Base-by-base conservation (phyloP, 345 rosid genomes). In the Eucalyptus marginata region DNA sequence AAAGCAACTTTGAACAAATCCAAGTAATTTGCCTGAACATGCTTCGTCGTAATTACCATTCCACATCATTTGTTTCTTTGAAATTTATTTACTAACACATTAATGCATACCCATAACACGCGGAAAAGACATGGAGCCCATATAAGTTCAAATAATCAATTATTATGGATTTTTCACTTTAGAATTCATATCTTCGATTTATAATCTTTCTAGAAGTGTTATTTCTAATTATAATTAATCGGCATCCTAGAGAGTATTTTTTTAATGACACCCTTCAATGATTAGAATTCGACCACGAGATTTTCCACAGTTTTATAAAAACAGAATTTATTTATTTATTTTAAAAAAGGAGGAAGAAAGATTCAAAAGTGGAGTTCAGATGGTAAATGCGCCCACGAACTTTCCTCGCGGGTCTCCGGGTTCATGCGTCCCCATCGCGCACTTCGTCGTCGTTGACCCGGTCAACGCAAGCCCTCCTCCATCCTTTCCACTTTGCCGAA, bases 11-110 rank as follows among this genome's bases (percentile, higher is more conserved):
- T 22, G 3, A 16, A 66, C 7, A 5, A 59, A 29, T 14, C 16
- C 31, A 29, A 62, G 8, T 13, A 52, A 7, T 12, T 62, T 31
- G 13, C 10, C 13, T 17, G 12, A 2, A 33, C 22, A 17, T 8
- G 43, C 0, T 2, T 5, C 10, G 0, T 9, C 2, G 1, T 68
- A 31, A 68, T 68, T 4, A 17, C 2, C 0, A 0, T 17, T 3
- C 0, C 7, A 1, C 7, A 5, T 1, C 0, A 2, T 18, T 20
- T 1, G 0, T 36, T 13, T 20, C 27, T 18, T 10, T 18, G 8
- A 71, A 71, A 36, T 71, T 18, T 3, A 20, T 8, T 36, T 36
- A 43, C 14, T 6, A 3, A 10, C 27, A 36, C 0, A 9, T 0
- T 8, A 2, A 71, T 5, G 14, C 9, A 14, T 36, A 36, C 10